These are phyloP conservation scores for Globisporangium nagaii DNA, from an alignment of 352 stramenopile species.

Conservation along the genomic window DNA sequence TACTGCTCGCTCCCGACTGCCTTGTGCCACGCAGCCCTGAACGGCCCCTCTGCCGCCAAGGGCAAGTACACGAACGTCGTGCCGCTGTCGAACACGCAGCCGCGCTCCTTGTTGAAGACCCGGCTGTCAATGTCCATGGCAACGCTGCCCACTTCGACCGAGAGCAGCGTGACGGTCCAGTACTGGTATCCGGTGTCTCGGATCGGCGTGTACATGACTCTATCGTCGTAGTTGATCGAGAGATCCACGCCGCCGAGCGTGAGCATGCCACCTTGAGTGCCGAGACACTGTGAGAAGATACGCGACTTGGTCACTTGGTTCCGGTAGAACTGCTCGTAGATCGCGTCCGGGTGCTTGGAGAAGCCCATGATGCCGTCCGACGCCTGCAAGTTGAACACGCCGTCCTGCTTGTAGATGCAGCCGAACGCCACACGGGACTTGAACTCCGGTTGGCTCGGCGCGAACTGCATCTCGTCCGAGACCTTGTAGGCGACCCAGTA, in stretches of 20 bases:
- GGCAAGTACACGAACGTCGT: conserved; percentile 81
- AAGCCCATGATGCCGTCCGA: conserved; percentile 98
- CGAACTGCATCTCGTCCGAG: conserved; percentile 61
- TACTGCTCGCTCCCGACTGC: conserved; percentile 33
- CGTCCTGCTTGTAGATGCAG: conserved; percentile 90
- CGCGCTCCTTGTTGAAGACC: conserved; percentile 58
- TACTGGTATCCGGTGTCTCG: conserved; percentile 71
- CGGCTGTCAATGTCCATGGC: conserved; percentile 24
- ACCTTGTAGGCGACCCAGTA: conserved; percentile 90
- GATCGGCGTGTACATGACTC: conserved; percentile 86
- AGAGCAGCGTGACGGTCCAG: conserved; percentile 66
- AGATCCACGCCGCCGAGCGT: conserved; percentile 89
- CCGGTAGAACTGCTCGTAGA: conserved; percentile 90
- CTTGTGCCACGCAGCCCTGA: conserved; percentile 41
- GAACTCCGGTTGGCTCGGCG: conserved; percentile 13
- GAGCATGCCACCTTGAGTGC: conserved; percentile 83
- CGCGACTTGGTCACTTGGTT: conserved; percentile 73
- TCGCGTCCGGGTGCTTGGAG: conserved; percentile 82
- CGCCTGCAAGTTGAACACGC: conserved; percentile 88
- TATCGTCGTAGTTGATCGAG: conserved; percentile 45
- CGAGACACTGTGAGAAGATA: conserved; percentile 93
- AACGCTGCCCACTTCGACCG: conserved; percentile 32
- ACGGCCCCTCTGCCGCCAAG: conserved; percentile 20
- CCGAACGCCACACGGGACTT: conserved; percentile 84
- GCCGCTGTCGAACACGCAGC: conserved; percentile 74